Evolutionary conservation across 345 rosid genomes (phyloP), one percentile per base, ranked within the genome.

Genomic region (Arabidopsis thaliana): DNA sequence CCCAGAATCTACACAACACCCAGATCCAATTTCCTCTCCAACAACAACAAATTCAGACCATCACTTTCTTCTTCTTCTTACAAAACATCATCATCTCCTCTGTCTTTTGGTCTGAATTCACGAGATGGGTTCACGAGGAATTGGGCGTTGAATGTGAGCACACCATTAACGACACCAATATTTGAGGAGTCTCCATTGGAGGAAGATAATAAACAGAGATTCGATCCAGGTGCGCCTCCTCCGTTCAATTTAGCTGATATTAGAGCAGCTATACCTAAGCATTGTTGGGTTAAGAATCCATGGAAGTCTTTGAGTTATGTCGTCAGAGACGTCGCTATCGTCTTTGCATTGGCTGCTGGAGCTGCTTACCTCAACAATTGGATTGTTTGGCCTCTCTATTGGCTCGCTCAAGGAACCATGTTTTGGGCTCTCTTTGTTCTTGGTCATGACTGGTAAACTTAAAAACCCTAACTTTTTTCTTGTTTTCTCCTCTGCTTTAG

Each of bases 341-440:
- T 90, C 42, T 78, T 87, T 5, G 90, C 90, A 8, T 77, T 93
- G 73, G 96, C 98, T 25, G 90, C 90, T 40, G 93, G 79, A n/a
- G 96, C 95, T 73, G 83, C 89, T 74, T 82, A 79, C 51, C 75
- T 87, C 60, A 87, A 91, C 74, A 83, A 73, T 42, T 91, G 93
- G 97, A 46, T 80, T 36, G 87, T 85, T 79, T 93, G 98, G 98
- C 98, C 97, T 32, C 88, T 93, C 45, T 93, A 91, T 65, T 93
- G 98, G 98, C 32, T 80, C 13, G 91, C 86, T 72, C 98, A 93
- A 71, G 98, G 97, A 46, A 93, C 98, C 40, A 93, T 93, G 97
- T 93, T 91, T 56, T 93, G 98, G 98, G 98, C 93, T 69, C 85
- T 93, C 67, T 93, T 93, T 78, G 98, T 93, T 80, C 97, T 93